Conservation (phyloP, 2,329 filamentous ascomycete genomes). For the Colletotrichum endophyticum region DNA sequence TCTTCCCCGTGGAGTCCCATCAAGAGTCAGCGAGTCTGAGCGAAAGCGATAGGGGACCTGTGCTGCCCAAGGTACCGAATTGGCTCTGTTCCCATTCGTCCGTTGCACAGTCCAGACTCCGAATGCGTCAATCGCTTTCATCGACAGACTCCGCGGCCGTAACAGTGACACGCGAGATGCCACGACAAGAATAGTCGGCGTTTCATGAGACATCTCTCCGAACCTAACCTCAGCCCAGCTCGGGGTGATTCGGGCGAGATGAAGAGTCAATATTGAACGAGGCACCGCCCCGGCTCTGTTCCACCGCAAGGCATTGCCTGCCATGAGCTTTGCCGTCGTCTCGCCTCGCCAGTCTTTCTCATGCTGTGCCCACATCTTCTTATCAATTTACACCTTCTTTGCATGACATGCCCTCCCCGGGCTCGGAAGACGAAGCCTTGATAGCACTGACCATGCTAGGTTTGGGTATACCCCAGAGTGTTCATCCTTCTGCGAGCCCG, state of each 20-base stretch:
- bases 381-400: not conserved
- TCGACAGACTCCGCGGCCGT: not conserved
- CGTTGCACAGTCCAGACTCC: not conserved
- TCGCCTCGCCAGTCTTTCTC: not conserved
- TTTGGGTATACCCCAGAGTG: slow-evolving; percentile 18
- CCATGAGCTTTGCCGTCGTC: not conserved
- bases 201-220: slow-evolving; percentile 13
- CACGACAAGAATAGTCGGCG: slow-evolving; percentile 14
- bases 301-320: not conserved
- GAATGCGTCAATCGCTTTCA: slow-evolving; percentile 2
- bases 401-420: slow-evolving; percentile 9
- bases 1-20: slow-evolving; percentile 9
- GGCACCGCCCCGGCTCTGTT: not conserved
- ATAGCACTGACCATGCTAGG: not conserved
- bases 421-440: not conserved
- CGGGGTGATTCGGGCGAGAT: not conserved
- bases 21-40: not conserved
- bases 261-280: not conserved
- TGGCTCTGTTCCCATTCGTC: slow-evolving; percentile 4
- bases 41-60: not conserved
- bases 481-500: slow-evolving; percentile 3
- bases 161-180: slow-evolving; percentile 16
- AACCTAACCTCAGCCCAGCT: slow-evolving; percentile 8
- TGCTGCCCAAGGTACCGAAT: not conserved
- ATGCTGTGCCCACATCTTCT: not conserved